Evolutionary conservation across 805 yeast species (phyloP).

Genomic region (Candida jianshihensis): DNA sequence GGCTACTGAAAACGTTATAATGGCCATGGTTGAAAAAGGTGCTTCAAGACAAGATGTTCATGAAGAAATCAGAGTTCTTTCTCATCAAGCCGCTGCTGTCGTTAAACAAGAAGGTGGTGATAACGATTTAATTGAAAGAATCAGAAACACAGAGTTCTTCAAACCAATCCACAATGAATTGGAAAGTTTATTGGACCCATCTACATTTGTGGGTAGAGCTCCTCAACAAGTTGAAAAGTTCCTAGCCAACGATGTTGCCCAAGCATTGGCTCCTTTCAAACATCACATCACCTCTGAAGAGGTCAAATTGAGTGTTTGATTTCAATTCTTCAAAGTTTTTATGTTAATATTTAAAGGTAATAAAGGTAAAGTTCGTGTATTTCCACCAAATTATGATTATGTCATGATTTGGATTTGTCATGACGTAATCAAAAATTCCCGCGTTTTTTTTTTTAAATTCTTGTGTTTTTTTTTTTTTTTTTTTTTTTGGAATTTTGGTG

Average conservation of each 20-base stretch:
- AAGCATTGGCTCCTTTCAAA: slow-evolving; percentile 69
- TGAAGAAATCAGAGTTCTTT: slow-evolving; percentile 92
- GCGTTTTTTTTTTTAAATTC: too few species aligned
- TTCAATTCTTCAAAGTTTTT: too few species aligned
- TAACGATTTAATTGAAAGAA: slow-evolving; percentile 89
- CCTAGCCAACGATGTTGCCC: slow-evolving; percentile 72
- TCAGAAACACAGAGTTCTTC: slow-evolving; percentile 71
- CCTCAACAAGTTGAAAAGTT: slow-evolving; percentile 97
- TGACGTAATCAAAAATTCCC: too few species aligned
- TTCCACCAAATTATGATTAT: too few species aligned
- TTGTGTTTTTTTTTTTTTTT: too few species aligned
- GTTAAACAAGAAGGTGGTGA: slow-evolving; percentile 99
- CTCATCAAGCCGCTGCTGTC: slow-evolving; percentile 95
- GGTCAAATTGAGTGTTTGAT: slow-evolving; percentile 73
- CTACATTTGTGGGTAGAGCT: slow-evolving; percentile 96
- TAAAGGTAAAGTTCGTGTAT: too few species aligned
- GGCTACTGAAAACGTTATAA: slow-evolving; percentile 98
- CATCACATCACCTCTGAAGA: slow-evolving; percentile 53
- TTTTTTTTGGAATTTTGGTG: too few species aligned
- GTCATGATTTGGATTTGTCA: too few species aligned
- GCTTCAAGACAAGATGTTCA: slow-evolving; percentile 98
- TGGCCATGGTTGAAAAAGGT: slow-evolving; percentile 99
- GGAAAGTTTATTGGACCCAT: slow-evolving; percentile 77
- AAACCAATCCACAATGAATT: slow-evolving; percentile 83
- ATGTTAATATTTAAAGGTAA: too few species aligned